These are phyloP conservation scores for Vitis hybrid DNA, from an alignment of 177 flowering plant genomes.

Conservation along the genomic window DNA sequence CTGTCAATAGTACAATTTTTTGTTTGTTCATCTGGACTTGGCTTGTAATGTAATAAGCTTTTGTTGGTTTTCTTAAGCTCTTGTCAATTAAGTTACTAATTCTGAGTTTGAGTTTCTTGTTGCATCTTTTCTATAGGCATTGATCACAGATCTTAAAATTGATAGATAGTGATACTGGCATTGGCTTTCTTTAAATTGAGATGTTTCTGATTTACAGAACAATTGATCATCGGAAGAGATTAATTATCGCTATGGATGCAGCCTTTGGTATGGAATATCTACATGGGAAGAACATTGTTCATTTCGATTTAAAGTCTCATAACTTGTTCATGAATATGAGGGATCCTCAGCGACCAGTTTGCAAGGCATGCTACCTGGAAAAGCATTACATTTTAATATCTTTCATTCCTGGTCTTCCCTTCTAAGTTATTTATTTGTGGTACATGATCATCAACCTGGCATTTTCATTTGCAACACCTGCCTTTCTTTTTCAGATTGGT, in stretches of 20 bases:
- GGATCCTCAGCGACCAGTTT: slow-evolving; percentile 47
- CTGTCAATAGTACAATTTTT: no score
- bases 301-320: slow-evolving; percentile 49
- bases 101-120: no score
- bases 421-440: background rate
- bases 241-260: slow-evolving; percentile 47
- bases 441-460: background rate
- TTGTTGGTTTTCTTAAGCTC: no score
- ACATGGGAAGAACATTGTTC: slow-evolving; percentile 46
- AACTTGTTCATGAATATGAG: slow-evolving; percentile 45
- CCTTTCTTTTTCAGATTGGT: slow-evolving; percentile 36
- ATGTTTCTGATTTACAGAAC: slow-evolving; percentile 24
- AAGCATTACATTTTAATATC: no score
- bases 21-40: no score
- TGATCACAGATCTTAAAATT: no score
- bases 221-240: slow-evolving; percentile 50
- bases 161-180: no score
- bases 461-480: background rate
- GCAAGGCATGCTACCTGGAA: slow-evolving; percentile 30
- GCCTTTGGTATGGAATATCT: slow-evolving; percentile 57
- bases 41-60: no score
- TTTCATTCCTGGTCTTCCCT: no score
- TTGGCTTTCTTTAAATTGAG: background rate
- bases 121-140: no score
- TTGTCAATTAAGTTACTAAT: no score